Evolutionary conservation across 257 asterid genomes (phyloP).

Genomic region (Solanum boliviense): DNA sequence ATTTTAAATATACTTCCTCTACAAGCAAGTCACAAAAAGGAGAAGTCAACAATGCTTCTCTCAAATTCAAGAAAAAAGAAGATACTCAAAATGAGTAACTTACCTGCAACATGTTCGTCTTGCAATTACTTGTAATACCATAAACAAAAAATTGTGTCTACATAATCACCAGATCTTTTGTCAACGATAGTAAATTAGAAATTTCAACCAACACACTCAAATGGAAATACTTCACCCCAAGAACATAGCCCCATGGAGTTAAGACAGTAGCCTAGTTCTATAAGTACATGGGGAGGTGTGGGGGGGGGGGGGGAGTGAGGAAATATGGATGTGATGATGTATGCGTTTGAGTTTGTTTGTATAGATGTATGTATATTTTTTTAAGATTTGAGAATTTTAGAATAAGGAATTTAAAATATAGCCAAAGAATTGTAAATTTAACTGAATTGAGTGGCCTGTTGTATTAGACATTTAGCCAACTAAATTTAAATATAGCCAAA

Average conservation of each 20-base stretch:
- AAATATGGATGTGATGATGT: too few relatives aligned
- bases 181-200: constrained; percentile 1
- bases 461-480: too few relatives aligned
- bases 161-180: constrained; percentile 14
- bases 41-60: neutral
- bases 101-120: constrained; percentile 89
- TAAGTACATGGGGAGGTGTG: neutral
- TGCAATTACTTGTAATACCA: constrained; percentile 98
- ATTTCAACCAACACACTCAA: neutral
- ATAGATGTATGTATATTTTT: too few relatives aligned
- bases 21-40: neutral
- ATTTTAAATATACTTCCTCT: too few relatives aligned
- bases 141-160: constrained; percentile 97
- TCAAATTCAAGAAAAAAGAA: neutral
- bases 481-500: too few relatives aligned
- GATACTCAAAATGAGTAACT: constrained; percentile 21
- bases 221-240: neutral
- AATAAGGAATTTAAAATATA: too few relatives aligned
- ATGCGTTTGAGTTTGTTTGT: too few relatives aligned
- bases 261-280: neutral
- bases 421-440: too few relatives aligned
- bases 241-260: neutral
- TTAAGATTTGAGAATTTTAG: too few relatives aligned
- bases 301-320: too few relatives aligned
- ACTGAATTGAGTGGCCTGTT: too few relatives aligned